Base-by-base conservation (phyloP, 108 stramenopile species). In the Skeletonema menzelii region DNA sequence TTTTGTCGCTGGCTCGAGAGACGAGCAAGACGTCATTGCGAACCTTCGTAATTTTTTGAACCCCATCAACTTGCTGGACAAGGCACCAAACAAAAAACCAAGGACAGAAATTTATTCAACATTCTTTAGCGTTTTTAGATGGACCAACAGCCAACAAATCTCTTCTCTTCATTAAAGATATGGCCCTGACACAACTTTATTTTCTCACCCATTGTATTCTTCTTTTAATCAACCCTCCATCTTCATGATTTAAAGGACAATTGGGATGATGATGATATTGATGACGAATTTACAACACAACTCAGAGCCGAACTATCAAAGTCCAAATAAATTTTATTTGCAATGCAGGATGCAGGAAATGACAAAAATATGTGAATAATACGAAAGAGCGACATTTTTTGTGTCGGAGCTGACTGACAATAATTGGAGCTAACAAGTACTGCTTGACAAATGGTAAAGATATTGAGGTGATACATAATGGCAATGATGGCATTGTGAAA, bases 261-360 rank as follows among this genome's bases (percentile, higher is more conserved):
- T 73, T 97, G 96, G 96, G 96, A 97, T 63, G 90, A 90, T 59
- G 96, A 97, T 65, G 96, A 95, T 73, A 95, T 95, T 82, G 96
- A 97, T 59, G 95, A 97, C 62, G 96, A 97, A 65, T 97, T 97
- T 78, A 96, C 95, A 17, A 94, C 88, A 71, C 88, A 92, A 62
- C 70, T 97, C 30, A 65, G 96, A 70, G 89, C 77, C 56, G 96
- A 97, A 76, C 74, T 97, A 19, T 69, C 79, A 79, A 84, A 82
- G 65, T 78, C 76, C 60, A 66, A 37, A 31, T 73, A 65, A 38
- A 38, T 61, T 27, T n/a, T 12, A 65, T n/a, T 27, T 40, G 61
- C 2, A n/a, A 37, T 37, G 59, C 27, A 35, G 34, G 1, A n/a
- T n/a, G 35, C 28, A 49, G 28, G 49, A 7, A 6, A 53, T 22